Conservation (phyloP, 225 moss, liverwort and hornwort genomes). For the Pseudoscleropodium purum region DNA sequence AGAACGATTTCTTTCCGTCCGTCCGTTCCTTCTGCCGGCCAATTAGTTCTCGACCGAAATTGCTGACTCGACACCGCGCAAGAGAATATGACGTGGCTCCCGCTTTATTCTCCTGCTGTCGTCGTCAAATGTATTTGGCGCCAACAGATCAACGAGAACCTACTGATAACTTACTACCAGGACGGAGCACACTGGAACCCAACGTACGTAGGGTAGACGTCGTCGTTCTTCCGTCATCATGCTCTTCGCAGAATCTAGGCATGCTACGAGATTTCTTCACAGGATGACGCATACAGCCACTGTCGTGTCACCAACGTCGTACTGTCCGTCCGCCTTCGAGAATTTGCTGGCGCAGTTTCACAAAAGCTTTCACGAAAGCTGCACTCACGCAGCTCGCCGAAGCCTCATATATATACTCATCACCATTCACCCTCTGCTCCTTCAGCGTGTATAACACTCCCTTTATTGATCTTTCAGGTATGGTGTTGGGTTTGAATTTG, state of each 20-base stretch:
- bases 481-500: background rate
- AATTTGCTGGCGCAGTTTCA: background rate
- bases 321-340: background rate
- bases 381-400: background rate
- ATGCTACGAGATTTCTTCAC: background rate
- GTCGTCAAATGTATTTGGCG: background rate
- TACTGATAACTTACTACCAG: background rate
- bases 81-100: background rate
- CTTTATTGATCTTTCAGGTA: background rate
- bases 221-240: background rate
- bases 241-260: background rate
- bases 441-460: background rate
- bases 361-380: background rate
- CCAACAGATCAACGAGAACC: background rate
- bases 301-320: background rate
- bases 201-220: background rate
- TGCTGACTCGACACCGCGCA: background rate
- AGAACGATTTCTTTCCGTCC: background rate
- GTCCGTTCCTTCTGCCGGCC: background rate
- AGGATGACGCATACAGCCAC: background rate
- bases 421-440: too few species aligned
- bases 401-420: background rate
- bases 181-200: too few species aligned
- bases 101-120: background rate
- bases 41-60: background rate